Conservation (phyloP, 306 rosid species). For the Medicago lupulina region DNA sequence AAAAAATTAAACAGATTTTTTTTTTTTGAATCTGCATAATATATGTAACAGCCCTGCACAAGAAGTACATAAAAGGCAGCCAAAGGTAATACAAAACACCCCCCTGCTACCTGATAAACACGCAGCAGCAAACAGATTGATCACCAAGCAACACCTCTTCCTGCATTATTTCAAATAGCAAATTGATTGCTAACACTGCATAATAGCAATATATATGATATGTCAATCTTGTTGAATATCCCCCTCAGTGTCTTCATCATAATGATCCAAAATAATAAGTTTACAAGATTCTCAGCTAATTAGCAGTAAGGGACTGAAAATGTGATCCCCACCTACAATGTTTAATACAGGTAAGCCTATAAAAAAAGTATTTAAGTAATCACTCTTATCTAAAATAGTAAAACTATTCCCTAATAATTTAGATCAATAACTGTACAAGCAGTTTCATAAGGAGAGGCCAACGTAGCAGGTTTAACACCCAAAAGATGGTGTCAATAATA, state of each 20-base stretch:
- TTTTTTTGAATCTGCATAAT: no score
- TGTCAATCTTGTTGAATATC: conserved; percentile 8
- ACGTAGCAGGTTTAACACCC: conserved; percentile 28
- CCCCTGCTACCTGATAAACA: no score
- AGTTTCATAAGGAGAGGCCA: conserved; percentile 43
- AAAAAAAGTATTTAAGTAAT: background rate
- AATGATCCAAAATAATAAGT: background rate
- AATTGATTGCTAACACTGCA: conserved; percentile 19
- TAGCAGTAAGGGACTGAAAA: conserved; percentile 1
- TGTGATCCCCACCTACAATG: background rate
- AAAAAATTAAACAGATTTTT: conserved; percentile 5
- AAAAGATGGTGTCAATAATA: conserved; percentile 37
- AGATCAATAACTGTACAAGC: conserved; percentile 29
- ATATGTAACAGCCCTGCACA: no score
- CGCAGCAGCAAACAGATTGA: conserved; percentile 28
- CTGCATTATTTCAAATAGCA: conserved; percentile 18
- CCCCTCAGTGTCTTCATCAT: conserved; percentile 18
- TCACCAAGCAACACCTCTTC: conserved; percentile 4
- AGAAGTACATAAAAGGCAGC: no score
- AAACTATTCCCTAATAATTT: conserved; percentile 42
- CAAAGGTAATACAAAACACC: no score
- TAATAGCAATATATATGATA: conserved; percentile 17
- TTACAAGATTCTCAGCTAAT: background rate
- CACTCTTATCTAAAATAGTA: conserved; percentile 36
- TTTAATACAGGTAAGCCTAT: background rate